Evolutionary conservation across 2,329 filamentous ascomycete species (phyloP).

Genomic region (Cladosporium cucumerinum): DNA sequence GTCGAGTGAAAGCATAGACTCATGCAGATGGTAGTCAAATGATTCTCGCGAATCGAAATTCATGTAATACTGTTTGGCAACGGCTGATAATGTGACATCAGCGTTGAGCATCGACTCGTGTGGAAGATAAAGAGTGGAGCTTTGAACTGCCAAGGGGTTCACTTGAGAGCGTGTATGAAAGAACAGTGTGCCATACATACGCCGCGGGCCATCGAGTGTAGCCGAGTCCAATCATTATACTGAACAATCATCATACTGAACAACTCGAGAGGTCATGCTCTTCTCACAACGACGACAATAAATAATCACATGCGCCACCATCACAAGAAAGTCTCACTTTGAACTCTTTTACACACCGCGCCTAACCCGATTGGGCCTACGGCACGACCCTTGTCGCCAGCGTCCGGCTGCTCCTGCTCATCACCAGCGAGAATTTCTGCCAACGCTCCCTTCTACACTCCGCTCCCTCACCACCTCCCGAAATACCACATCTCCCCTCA

Average conservation of each 20-base stretch:
- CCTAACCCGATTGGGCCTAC: neutral
- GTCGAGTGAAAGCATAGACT: neutral
- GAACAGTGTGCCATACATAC: neutral
- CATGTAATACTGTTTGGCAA: neutral
- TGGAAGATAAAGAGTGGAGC: slow-evolving; percentile 3
- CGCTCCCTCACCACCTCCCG: slow-evolving; percentile 1
- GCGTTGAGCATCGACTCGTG: neutral
- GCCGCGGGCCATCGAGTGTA: neutral
- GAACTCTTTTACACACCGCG: neutral
- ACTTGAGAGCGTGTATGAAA: neutral
- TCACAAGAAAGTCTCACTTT: neutral
- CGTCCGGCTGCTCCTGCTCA: neutral
- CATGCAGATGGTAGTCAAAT: neutral
- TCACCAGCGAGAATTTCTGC: neutral
- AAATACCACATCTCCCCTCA: neutral
- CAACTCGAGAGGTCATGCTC: neutral
- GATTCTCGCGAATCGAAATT: neutral
- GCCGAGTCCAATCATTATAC: neutral
- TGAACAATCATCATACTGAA: no score
- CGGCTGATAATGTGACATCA: neutral
- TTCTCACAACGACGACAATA: neutral
- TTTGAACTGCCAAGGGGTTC: neutral
- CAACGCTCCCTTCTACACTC: slow-evolving; percentile 5
- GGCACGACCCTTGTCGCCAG: neutral
- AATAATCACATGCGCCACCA: slow-evolving; percentile 1